Conservation (phyloP, 192 early-diverging fungal species). For the Coemansia sp. region DNA sequence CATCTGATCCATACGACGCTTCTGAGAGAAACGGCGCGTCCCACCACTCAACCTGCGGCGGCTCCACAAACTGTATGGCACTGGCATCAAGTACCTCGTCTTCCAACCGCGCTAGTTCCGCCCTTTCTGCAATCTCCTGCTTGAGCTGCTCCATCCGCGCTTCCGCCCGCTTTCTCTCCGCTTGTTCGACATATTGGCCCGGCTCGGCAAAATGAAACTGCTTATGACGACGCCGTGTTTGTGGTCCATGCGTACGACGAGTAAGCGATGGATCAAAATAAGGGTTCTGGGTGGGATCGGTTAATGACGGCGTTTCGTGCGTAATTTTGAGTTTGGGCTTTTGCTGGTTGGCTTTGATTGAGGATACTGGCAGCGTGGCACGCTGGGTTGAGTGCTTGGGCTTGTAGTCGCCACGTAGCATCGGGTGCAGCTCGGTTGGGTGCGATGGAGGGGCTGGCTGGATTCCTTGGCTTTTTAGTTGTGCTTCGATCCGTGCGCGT, state of each 20-base stretch:
- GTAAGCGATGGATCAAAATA: conserved; percentile 79
- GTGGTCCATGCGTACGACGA: conserved; percentile 39
- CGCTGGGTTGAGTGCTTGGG: conserved; percentile 30
- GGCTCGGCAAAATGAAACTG: conserved; percentile 77
- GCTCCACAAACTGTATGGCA: conserved; percentile 60
- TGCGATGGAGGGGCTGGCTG: conserved; percentile 1
- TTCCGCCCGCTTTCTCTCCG: conserved; percentile 77
- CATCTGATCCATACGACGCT: conserved; percentile 66
- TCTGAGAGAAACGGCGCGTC: conserved; percentile 79
- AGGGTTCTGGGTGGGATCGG: conserved; percentile 79
- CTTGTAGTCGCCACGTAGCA: conserved; percentile 49
- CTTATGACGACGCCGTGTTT: conserved; percentile 41
- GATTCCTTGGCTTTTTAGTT: conserved; percentile 21
- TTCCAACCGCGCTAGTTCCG: conserved; percentile 26
- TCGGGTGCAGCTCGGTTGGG: conserved; percentile 34
- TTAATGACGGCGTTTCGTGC: conserved; percentile 54
- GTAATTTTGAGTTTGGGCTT: conserved; percentile 56
- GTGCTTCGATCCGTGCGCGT: conserved; percentile 35
- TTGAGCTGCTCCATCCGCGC: conserved; percentile 56
- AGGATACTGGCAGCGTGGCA: conserved; percentile 51
- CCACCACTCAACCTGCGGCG: conserved; percentile 96
- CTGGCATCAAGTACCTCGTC: conserved; percentile 36
- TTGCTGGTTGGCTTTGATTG: conserved; percentile 71
- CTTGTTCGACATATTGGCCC: conserved; percentile 80
- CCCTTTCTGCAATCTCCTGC: conserved; percentile 35